Base-by-base conservation (phyloP, 108 stramenopile species). In the Craspedostauros australis region DNA sequence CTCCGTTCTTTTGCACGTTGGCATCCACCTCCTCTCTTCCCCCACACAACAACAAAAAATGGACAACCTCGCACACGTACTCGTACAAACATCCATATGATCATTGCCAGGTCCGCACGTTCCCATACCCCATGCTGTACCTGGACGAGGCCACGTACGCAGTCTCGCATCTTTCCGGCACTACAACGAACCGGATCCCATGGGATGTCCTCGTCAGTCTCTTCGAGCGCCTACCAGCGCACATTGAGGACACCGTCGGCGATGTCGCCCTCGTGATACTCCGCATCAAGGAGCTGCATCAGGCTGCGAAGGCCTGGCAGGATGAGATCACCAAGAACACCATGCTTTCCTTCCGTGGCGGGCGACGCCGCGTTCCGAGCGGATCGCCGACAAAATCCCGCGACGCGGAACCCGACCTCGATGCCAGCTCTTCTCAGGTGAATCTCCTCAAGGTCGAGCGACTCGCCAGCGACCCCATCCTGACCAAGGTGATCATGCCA, bases 401-500 rank as follows among this genome's bases (percentile, higher is more conserved):
- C 23, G 26, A 40, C 0, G 15, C 38, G 12, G 12, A 49, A 1
- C 20, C 39, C 15, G 29, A 39, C 34, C 12, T 16, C 21, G 64
- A 62, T 18, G 18, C n/a, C 4, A 57, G 54, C 12, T 20, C 55
- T 3, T 25, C 34, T 6, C 22, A 50, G 21, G 34, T 71, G 37
- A 42, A 57, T 24, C 34, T 71, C 23, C 39, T 43, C 7, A 15
- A 53, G 24, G 57, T 71, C 51, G 31, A 64, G 55, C 25, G 25
- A 39, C 62, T 70, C 15, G 60, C 61, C n/a, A 27, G 42, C 18
- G 30, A 53, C 46, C 62, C 50, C 15, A 50, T 68, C 18, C 32
- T 68, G 24, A 38, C 58, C 2, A 68, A 80, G 68, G 79, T 86
- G 18, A 45, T 46, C 7, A 71, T 86, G 57, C 79, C 88, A 6